Conservation (phyloP, 1,139 yeast species). For the Lodderomyces margitis region DNA sequence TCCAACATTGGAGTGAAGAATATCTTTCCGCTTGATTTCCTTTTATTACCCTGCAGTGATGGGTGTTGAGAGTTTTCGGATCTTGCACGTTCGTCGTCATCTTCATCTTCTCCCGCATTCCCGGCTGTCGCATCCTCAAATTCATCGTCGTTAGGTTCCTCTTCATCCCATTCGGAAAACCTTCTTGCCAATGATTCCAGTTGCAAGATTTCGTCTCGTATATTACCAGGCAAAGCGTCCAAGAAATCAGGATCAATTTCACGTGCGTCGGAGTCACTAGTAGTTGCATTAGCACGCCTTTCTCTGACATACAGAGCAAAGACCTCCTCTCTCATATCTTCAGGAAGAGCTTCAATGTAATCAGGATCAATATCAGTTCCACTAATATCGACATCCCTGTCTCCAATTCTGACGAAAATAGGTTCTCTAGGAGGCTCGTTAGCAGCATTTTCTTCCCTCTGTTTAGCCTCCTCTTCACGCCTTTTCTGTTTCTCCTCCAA, state of each 20-base stretch:
- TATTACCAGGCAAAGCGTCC: conserved; percentile 73
- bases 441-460: conserved; percentile 29
- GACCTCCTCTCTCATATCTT: conserved; percentile 90
- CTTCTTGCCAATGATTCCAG: conserved; percentile 59
- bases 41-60: conserved; percentile 1
- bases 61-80: neutral
- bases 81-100: conserved; percentile 13
- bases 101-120: conserved; percentile 20
- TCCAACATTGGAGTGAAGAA: conserved; percentile 72
- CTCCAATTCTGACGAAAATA: conserved; percentile 72
- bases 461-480: conserved; percentile 37
- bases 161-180: conserved; percentile 28
- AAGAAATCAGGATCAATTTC: conserved; percentile 82
- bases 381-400: conserved; percentile 77
- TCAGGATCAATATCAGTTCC: conserved; percentile 93
- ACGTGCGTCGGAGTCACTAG: conserved; percentile 43
- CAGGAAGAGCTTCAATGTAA: conserved; percentile 86
- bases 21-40: conserved; percentile 24
- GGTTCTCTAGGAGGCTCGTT: conserved; percentile 37
- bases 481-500: conserved; percentile 35
- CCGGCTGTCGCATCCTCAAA: conserved; percentile 14
- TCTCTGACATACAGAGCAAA: conserved; percentile 84
- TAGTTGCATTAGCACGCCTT: conserved; percentile 51
- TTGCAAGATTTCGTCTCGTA: conserved; percentile 70
- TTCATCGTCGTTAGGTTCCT: conserved; percentile 27